These are phyloP conservation scores for Suillus decipiens DNA, from an alignment of 768 basidiomycete genomes.

Conservation along the genomic window DNA sequence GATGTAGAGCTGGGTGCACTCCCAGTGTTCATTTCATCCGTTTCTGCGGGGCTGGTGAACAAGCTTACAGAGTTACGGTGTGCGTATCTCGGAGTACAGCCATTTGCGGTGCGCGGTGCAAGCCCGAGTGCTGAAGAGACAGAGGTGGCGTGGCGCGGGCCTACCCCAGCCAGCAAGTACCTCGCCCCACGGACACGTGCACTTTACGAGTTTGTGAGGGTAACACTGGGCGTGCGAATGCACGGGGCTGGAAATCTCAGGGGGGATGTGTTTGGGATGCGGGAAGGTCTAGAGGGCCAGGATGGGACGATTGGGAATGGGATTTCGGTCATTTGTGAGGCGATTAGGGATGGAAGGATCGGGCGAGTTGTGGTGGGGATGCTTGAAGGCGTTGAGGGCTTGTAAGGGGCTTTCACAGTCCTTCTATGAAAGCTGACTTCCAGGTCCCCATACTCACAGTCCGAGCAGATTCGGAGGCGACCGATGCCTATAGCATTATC, in stretches of 20 bases:
- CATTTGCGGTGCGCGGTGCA: conserved; percentile 22
- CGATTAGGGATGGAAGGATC: conserved; percentile 72
- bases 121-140: neutral
- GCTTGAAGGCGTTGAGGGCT: conserved; percentile 36
- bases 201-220: conserved; percentile 77
- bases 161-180: conserved; percentile 65
- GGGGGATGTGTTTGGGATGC: conserved; percentile 58
- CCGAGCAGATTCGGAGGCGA: neutral
- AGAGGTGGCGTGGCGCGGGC: conserved; percentile 47
- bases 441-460: neutral
- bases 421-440: neutral
- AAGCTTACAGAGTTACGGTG: conserved; percentile 31
- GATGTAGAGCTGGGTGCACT: conserved; percentile 25
- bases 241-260: conserved; percentile 75
- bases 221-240: conserved; percentile 75
- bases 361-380: conserved; percentile 55
- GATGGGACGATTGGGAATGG: conserved; percentile 61
- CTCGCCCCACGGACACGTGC: conserved; percentile 56
- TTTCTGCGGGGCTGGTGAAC: conserved; percentile 19
- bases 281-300: conserved; percentile 50
- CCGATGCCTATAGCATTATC: neutral
- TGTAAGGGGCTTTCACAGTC: neutral
- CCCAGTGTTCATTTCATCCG: conserved; percentile 21
- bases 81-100: conserved; percentile 29
- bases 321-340: conserved; percentile 77